Evolutionary conservation across 768 basidiomycete genomes (phyloP), one percentile per base, ranked within the genome.

Genomic region (Cubamyces lactineus): DNA sequence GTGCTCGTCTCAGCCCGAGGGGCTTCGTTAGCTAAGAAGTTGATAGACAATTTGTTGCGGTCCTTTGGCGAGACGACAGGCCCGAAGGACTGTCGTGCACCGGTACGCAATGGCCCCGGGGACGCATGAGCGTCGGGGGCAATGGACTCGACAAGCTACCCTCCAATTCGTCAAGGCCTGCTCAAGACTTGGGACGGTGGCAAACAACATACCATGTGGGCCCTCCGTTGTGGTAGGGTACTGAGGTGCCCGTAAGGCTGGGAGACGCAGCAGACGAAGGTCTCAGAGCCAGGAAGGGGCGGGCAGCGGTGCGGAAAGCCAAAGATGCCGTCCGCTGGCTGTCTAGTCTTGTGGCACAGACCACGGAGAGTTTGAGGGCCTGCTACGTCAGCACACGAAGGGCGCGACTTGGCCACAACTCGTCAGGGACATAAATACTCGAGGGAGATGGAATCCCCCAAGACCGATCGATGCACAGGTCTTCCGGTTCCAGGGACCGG

Each of bases 361-460:
- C 47, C 24, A 40, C 52, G 43, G 42, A 5, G 13, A 42, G 46
- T 49, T 47, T 50, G 12, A 26, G 49, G 42, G 30, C 34, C 43
- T 53, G 63, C 53, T 59, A 64, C 63, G 63, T 59, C 63, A 64
- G 51, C 56, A 57, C 53, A 49, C 58, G 51, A 30, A 64, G 58
- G 58, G 55, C 46, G 58, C 59, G 45, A 49, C 53, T 49, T 56
- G 34, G 63, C 63, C 63, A 60, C 58, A 64, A 41, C 43, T 30
- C 42, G 49, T 26, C 50, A 24, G 53, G 53, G 48, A 40, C 63
- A 59, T 64, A 64, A 60, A 64, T 64, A 64, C 58, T 28, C 39
- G 53, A 47, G 42, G 24, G 54, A 50, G 48, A 5, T 16, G 47
- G 51, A 45, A 54, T 49, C 43, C 51, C 28, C 50, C 48, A 56